Evolutionary conservation across 495 filamentous ascomycete species (phyloP).

Genomic region (Penicillium simplicissimum): DNA sequence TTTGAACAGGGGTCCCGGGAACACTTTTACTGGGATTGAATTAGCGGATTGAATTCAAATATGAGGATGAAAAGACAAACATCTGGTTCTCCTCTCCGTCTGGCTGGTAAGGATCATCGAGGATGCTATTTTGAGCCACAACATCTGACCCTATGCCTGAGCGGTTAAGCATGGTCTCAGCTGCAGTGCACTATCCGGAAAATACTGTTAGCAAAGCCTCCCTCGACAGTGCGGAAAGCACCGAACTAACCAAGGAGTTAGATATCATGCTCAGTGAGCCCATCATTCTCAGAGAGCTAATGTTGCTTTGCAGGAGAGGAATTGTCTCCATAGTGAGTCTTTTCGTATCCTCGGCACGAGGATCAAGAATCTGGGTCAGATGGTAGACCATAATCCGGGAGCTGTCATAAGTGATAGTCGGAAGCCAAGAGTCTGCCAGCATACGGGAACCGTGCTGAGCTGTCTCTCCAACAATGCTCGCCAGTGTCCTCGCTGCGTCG

Average conservation of each 20-base stretch:
- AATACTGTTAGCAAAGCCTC: not conserved
- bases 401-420: constrained; percentile 37
- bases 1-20: constrained; percentile 29
- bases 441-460: constrained; percentile 26
- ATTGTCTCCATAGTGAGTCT: constrained; percentile 22
- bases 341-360: constrained; percentile 25
- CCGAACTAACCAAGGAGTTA: constrained; percentile 18
- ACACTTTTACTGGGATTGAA: constrained; percentile 12
- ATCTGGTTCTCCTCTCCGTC: constrained; percentile 17
- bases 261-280: constrained; percentile 26
- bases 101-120: constrained; percentile 33
- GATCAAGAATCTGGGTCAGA: constrained; percentile 34
- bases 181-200: constrained; percentile 21
- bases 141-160: constrained; percentile 34
- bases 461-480: constrained; percentile 32
- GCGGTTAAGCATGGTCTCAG: constrained; percentile 33
- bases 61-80: constrained; percentile 4
- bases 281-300: constrained; percentile 30
- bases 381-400: constrained; percentile 38
- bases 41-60: not conserved
- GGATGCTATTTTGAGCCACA: constrained; percentile 28
- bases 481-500: constrained; percentile 29
- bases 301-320: constrained; percentile 30
- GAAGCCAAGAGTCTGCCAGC: constrained; percentile 38
- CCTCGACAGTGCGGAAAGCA: not conserved